Conservation (phyloP, 163 green algal species). For the Coccomyxa subellipsoidea region DNA sequence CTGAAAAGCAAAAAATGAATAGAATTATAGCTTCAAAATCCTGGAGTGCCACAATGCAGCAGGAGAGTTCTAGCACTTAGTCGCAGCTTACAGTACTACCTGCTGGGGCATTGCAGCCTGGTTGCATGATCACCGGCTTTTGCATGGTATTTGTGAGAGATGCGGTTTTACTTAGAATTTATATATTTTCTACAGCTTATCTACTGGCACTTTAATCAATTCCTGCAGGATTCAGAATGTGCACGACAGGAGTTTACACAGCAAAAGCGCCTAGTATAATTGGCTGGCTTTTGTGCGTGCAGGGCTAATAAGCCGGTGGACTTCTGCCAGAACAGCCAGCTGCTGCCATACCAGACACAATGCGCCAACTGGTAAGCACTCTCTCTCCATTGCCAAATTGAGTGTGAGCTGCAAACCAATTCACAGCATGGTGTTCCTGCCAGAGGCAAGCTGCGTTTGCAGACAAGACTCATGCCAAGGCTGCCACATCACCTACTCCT, state of each 20-base stretch:
- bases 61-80: background rate
- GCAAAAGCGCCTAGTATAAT: background rate
- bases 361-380: background rate
- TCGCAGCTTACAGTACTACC: background rate
- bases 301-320: background rate
- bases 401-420: background rate
- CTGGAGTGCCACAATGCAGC: background rate
- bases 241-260: no score
- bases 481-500: background rate
- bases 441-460: background rate
- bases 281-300: background rate
- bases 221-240: no score
- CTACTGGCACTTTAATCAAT: no score
- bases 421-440: no score
- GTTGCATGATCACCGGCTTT: no score
- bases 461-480: background rate
- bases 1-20: no score
- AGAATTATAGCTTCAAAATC: background rate
- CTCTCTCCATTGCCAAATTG: background rate
- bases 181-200: no score
- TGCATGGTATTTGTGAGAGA: background rate
- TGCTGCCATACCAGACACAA: background rate
- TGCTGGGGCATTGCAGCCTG: no score
- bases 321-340: background rate
- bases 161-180: no score